Evolutionary conservation across 202 grass and related monocot genomes (phyloP), one percentile per base, ranked within the genome.

Genomic region (Saccharum hybrid): DNA sequence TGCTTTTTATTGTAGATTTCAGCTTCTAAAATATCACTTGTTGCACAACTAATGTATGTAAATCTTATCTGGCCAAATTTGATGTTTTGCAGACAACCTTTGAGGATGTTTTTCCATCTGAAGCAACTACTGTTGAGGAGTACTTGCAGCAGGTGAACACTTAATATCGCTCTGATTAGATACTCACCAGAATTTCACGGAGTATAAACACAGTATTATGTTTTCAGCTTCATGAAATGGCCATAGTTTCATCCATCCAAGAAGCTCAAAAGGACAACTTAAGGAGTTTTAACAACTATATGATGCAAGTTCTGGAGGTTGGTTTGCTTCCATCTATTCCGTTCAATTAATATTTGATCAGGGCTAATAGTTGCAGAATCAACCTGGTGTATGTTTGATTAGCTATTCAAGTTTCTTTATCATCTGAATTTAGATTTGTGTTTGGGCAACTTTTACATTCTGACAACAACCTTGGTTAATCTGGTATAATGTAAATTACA

Each of bases 221-320:
- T 92, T 83, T 83, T 85, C 84, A 93, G 96, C 79, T 99, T 88
- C 96, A 99, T 85, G 91, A 99, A 81, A 92, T 99, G 86, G 82
- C 93, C 69, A 96, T 99, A 59, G 91, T 96, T 56, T 99, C 93
- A 77, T 92, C 96, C 88, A 92, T 99, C 49, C 96, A 99, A 94
- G 96, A 94, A 96, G 93, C 96, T 90, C 93, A 96, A 79, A 99
- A 99, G 79, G 93, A 99, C 84, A 99, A 99, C 84, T 91, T 99
- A 74, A 78, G 77, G 88, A 96, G 93, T 84, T 99, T 99, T 60
- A 92, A 94, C 84, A 89, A 91, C 88, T 88, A 94, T 69, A 99
- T 94, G 96, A 92, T 99, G 89, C 87, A 88, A 92, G 93, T 96
- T 64, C 83, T 99, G 66, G 91, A 99, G 96, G 96, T 99, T 60